Percentiles rank a stretch among this genome's conserved stretches.
These are phyloP conservation scores for Porpolomopsis calyptriformis DNA, from an alignment of 768 basidiomycete species.

Conservation along the genomic window DNA sequence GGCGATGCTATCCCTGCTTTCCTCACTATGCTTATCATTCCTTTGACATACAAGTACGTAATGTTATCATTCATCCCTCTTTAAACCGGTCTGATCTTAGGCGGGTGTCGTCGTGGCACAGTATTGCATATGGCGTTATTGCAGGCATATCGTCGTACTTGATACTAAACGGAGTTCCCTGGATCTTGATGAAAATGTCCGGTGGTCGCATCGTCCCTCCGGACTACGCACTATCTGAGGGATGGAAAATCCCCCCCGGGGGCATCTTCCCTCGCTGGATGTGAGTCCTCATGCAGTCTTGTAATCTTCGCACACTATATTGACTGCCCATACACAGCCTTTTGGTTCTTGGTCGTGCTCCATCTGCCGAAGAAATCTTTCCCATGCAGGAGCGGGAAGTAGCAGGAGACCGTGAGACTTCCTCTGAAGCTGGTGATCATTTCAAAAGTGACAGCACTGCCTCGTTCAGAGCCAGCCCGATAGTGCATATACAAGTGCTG, in stretches of 20 bases:
- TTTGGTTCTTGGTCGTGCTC: too few species aligned
- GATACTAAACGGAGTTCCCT: constrained; percentile 61
- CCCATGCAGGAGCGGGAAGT: too few species aligned
- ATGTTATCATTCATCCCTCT: not conserved
- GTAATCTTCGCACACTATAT: too few species aligned
- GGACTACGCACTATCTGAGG: constrained; percentile 52
- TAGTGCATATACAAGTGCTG: too few species aligned
- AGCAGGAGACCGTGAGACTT: too few species aligned
- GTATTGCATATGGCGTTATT: constrained; percentile 86
- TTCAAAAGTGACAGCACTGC: too few species aligned
- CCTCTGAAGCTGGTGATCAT: too few species aligned
- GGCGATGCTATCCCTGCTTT: constrained; percentile 85
- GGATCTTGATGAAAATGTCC: constrained; percentile 41
- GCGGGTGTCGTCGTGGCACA: too few species aligned
- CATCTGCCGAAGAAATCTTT: too few species aligned
- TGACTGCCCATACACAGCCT: too few species aligned
- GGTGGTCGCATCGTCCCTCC: constrained; percentile 55
- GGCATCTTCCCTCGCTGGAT: constrained; percentile 60
- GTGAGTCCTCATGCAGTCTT: constrained; percentile 32
- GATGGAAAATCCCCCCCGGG: constrained; percentile 64
- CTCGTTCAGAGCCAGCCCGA: too few species aligned
- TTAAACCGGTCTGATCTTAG: constrained; percentile 6
- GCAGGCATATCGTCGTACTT: constrained; percentile 64
- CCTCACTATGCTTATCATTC: constrained; percentile 70
- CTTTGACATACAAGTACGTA: constrained; percentile 63